A percentile compares a stretch with the other conserved stretches of the same genome.
Conservation (phyloP, 225 moss, liverwort and hornwort species). For the Takakia lepidozioides region DNA sequence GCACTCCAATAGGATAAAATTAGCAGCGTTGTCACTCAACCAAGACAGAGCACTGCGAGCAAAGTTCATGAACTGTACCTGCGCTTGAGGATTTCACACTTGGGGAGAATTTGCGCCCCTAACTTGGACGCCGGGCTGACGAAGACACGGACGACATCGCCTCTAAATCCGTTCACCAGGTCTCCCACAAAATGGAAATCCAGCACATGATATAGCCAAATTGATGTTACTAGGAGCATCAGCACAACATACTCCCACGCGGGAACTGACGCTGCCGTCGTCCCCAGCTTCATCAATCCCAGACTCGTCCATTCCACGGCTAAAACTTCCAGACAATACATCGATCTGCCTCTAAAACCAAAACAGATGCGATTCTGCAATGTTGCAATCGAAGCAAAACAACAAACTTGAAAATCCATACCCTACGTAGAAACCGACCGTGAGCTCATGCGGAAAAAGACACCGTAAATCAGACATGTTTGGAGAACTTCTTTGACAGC, state of each 20-base stretch:
- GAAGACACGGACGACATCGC: slow-evolving; percentile 52
- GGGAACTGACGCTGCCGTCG: slow-evolving; percentile 46
- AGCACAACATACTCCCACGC: slow-evolving; percentile 58
- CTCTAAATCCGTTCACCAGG: slow-evolving; percentile 58
- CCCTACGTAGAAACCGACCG: no score
- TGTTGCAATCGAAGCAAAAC: no score
- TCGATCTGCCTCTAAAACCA: no score
- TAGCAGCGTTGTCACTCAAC: no score
- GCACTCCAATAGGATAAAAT: no score
- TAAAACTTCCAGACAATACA: slow-evolving; percentile 29
- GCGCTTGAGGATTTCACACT: slow-evolving; percentile 55
- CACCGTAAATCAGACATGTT: no score
- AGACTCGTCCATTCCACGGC: slow-evolving; percentile 29
- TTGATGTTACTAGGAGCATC: slow-evolving; percentile 19
- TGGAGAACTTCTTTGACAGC: no score
- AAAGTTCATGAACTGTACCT: slow-evolving; percentile 41
- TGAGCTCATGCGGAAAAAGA: no score
- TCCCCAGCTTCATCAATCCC: slow-evolving; percentile 41
- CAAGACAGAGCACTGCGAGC: no score
- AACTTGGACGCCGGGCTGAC: slow-evolving; percentile 45
- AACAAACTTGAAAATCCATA: no score
- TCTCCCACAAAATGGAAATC: slow-evolving; percentile 84
- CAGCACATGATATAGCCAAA: slow-evolving; percentile 49
- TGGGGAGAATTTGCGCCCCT: slow-evolving; percentile 38
- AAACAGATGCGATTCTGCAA: no score